These are phyloP conservation scores for Saccharomycopsis fermentans DNA, from an alignment of 805 yeast genomes.

Conservation along the genomic window DNA sequence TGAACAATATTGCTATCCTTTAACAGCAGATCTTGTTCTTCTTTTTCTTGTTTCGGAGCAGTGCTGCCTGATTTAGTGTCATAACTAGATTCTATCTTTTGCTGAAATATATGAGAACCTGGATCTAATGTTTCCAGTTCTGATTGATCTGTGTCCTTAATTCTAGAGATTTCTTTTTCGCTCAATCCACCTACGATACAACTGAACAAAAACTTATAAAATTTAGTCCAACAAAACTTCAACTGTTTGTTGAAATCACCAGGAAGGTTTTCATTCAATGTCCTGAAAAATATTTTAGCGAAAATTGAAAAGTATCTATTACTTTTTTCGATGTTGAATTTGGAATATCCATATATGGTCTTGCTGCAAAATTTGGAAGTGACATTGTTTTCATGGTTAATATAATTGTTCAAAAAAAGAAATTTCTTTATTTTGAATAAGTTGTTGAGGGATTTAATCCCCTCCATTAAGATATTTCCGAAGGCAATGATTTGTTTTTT, in stretches of 20 bases:
- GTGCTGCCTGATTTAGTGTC: background rate
- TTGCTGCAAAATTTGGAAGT: constrained; percentile 1
- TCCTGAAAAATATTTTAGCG: constrained; percentile 15
- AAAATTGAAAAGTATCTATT: constrained; percentile 14
- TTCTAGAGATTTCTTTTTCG: background rate
- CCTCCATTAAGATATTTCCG: constrained; percentile 13
- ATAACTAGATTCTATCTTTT: background rate
- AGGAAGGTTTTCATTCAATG: constrained; percentile 17
- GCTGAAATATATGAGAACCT: background rate
- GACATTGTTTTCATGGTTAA: constrained; percentile 2
- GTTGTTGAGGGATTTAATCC: background rate
- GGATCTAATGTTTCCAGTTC: background rate
- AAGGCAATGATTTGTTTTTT: constrained; percentile 6
- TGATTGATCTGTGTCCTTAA: background rate
- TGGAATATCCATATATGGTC: constrained; percentile 10
- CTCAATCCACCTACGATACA: constrained; percentile 18
- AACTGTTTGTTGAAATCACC: constrained; percentile 11
- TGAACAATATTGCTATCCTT: background rate
- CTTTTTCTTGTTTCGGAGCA: background rate
- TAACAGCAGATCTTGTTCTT: background rate
- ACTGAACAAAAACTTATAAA: constrained; percentile 15
- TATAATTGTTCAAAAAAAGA: constrained; percentile 3
- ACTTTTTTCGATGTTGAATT: constrained; percentile 10
- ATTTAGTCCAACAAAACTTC: constrained; percentile 14
- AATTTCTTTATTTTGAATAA: background rate